These are phyloP conservation scores for Neurospora sp. DNA, from an alignment of 495 filamentous ascomycete genomes.

Conservation along the genomic window DNA sequence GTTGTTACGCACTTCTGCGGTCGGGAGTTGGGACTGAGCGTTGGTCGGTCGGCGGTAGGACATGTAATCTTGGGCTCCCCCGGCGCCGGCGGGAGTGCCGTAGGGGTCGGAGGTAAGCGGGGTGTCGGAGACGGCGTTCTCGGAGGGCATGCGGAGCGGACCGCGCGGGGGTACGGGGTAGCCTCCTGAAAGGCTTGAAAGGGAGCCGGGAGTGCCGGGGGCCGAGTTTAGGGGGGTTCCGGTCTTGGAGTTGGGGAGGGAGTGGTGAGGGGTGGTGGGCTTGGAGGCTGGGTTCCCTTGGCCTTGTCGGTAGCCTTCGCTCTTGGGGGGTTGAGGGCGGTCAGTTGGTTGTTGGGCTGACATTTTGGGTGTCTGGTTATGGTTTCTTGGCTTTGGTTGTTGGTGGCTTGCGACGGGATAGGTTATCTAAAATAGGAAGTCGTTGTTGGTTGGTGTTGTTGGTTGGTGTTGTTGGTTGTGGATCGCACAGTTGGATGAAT, in stretches of 20 bases:
- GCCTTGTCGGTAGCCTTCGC: slow-evolving; percentile 31
- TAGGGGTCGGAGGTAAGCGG: slow-evolving; percentile 4
- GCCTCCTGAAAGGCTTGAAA: not conserved
- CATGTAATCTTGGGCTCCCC: slow-evolving; percentile 17
- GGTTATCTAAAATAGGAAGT: not conserved
- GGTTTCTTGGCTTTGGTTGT: not conserved
- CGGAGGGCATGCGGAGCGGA: slow-evolving; percentile 18
- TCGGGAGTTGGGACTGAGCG: not conserved
- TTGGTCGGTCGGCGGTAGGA: slow-evolving; percentile 9
- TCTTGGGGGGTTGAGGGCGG: slow-evolving; percentile 41
- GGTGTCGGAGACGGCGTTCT: slow-evolving; percentile 30
- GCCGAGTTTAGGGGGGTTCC: not conserved
- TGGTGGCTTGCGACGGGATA: not conserved
- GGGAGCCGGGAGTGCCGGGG: not conserved
- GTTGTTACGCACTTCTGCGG: slow-evolving; percentile 5
- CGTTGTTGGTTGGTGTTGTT: not conserved
- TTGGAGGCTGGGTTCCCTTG: not conserved
- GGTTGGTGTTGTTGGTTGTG: not conserved
- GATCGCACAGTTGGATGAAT: not conserved
- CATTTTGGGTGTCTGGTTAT: not conserved
- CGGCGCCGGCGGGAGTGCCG: not conserved
- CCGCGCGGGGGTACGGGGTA: not conserved
- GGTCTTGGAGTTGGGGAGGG: slow-evolving; percentile 29
- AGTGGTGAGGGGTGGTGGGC: slow-evolving; percentile 31
- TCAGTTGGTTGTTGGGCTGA: slow-evolving; percentile 24